A percentile compares a stretch with the other conserved stretches of the same genome.
Evolutionary conservation across 768 basidiomycete genomes (phyloP).

Genomic region (Gymnopilus dilepis): DNA sequence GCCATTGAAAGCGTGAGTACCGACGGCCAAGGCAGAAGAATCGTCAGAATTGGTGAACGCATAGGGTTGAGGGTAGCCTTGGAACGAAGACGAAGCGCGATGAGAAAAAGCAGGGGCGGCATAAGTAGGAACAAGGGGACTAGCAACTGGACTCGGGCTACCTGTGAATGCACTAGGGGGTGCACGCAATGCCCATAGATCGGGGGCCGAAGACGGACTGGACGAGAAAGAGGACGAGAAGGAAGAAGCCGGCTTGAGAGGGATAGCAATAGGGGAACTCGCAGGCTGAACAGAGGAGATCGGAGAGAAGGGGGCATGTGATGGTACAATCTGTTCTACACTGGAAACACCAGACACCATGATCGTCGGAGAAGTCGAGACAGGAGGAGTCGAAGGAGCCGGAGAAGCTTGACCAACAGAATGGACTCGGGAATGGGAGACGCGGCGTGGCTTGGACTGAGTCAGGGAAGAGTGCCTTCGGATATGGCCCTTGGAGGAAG

Average conservation of each 20-base stretch:
- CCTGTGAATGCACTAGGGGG: conserved; percentile 11
- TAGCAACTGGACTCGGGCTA: conserved; percentile 24
- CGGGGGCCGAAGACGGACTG: conserved; percentile 25
- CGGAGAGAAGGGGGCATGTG: conserved; percentile 12
- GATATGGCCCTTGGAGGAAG: conserved; percentile 17
- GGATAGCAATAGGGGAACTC: conserved; percentile 23
- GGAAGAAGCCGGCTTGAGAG: conserved; percentile 18
- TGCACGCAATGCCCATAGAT: conserved; percentile 20
- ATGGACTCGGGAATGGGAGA: conserved; percentile 19
- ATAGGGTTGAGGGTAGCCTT: conserved; percentile 13
- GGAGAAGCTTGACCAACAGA: conserved; percentile 18
- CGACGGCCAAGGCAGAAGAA: neutral
- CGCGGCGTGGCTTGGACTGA: conserved; percentile 16
- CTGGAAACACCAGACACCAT: conserved; percentile 23
- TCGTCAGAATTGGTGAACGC: conserved; percentile 2
- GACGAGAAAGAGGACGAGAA: conserved; percentile 27
- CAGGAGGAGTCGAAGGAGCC: conserved; percentile 17
- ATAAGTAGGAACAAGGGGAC: conserved; percentile 19
- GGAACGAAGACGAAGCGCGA: conserved; percentile 8
- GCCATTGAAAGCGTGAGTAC: conserved; percentile 8
- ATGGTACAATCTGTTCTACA: conserved; percentile 10
- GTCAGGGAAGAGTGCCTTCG: conserved; percentile 20
- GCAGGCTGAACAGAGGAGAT: conserved; percentile 12
- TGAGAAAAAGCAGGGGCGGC: conserved; percentile 9
- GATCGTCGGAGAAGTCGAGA: conserved; percentile 19